phyloP scores from a whole-genome alignment of 2,329 filamentous ascomycete species.

The Conoideocrella luteorostrata region DNA sequence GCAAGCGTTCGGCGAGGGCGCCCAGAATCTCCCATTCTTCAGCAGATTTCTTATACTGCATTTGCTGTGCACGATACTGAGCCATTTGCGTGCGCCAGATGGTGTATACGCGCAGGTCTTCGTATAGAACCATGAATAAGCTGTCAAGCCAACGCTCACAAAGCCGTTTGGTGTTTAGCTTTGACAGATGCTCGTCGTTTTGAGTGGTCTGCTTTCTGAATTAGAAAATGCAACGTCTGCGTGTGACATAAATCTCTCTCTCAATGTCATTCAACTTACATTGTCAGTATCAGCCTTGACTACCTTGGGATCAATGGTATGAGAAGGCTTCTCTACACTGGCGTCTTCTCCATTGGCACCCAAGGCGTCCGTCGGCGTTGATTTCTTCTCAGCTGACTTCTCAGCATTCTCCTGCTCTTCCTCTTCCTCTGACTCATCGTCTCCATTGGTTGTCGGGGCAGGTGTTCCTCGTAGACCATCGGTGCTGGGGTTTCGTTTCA shows the following conservation, averaged over 20 bases:
- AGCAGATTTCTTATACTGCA: conserved; percentile 93
- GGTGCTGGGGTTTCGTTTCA: conserved; percentile 69
- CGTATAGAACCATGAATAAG: conserved; percentile 98
- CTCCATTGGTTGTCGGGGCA: conserved; percentile 47
- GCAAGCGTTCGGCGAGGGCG: conserved; percentile 82
- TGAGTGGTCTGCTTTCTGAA: conserved; percentile 46
- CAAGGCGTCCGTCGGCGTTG: conserved; percentile 23
- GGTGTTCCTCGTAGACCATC: conserved; percentile 70
- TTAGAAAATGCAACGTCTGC: not conserved
- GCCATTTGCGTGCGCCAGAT: conserved; percentile 99
- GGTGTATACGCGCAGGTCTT: conserved; percentile 95
- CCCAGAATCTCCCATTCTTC: conserved; percentile 98
- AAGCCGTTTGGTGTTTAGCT: conserved; percentile 93
- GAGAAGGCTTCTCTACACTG: conserved; percentile 68
- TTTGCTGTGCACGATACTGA: conserved; percentile 85
- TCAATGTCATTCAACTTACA: conserved; percentile 34
- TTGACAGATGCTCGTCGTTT: conserved; percentile 69
- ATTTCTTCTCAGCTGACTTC: conserved; percentile 29
- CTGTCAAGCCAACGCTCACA: conserved; percentile 98
- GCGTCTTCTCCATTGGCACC: conserved; percentile 33
- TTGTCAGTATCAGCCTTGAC: conserved; percentile 70
- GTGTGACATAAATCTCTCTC: too few species aligned
- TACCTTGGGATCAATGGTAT: conserved; percentile 70
- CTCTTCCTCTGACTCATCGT: conserved; percentile 29
- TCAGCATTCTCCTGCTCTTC: conserved; percentile 13